Percentiles rank a stretch among this genome's conserved stretches.
These are phyloP conservation scores for Candida fluviatilis DNA, from an alignment of 805 yeast genomes.

Conservation along the genomic window DNA sequence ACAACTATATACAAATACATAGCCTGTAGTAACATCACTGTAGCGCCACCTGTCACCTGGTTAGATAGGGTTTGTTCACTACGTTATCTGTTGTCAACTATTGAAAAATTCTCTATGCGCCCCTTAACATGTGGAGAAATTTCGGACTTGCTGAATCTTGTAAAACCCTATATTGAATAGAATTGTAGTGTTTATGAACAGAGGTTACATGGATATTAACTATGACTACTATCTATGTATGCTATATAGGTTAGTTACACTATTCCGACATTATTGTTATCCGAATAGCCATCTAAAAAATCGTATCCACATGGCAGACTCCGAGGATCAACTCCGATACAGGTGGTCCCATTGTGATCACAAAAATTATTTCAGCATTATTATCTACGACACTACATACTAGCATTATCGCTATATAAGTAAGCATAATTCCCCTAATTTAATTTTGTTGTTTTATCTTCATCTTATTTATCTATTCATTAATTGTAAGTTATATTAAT, in stretches of 20 bases:
- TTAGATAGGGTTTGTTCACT: too few species aligned
- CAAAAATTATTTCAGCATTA: neutral
- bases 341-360: neutral
- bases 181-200: too few species aligned
- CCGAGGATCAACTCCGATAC: conserved; percentile 1
- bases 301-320: conserved; percentile 1
- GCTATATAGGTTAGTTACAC: neutral
- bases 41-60: too few species aligned
- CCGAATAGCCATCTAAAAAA: neutral
- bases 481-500: too few species aligned
- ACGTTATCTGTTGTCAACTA: neutral
- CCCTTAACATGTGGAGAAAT: conserved; percentile 1
- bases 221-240: too few species aligned
- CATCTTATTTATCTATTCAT: too few species aligned
- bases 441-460: too few species aligned
- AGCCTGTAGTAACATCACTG: too few species aligned
- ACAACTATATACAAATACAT: too few species aligned
- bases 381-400: neutral
- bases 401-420: neutral
- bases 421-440: too few species aligned
- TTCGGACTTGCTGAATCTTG: neutral
- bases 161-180: too few species aligned
- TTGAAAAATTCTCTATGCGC: neutral
- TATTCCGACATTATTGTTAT: neutral
- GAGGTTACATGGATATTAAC: too few species aligned